Base-by-base conservation (phyloP, 352 stramenopile genomes). In the Peronospora farinosa region DNA sequence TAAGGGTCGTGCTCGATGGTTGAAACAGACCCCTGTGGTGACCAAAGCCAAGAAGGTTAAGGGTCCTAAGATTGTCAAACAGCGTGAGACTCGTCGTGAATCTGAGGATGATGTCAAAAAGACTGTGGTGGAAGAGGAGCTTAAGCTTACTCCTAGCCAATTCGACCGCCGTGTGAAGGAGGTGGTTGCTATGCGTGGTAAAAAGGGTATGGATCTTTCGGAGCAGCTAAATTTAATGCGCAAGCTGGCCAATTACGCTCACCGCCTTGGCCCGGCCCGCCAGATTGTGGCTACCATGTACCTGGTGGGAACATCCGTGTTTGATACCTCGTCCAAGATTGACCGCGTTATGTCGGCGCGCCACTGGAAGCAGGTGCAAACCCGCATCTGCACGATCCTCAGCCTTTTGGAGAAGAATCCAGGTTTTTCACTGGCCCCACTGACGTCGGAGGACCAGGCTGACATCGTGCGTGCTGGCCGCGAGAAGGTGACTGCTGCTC, bases 1-100 rank as follows among this genome's bases (percentile, higher is more conserved):
- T 48, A 98, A 98, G 76, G 95, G 95, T 41, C 92, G 95, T 69
- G 92, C 92, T 6, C 81, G 78, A 40, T 98, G 95, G 95, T 71
- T 98, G 27, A 98, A 98, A 79, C 87, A 92, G 60, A 90, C 83
- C 25, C 60, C 75, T 7, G 76, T 73, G 28, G 76, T 81, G 40
- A 84, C 63, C 10, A 84, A 83, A 52, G 37, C 49, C 16, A 86
- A 83, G 62, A 67, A 66, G 41, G 42, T 60, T 23, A 74, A 71
- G 51, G 65, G 54, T 5, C 64, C 60, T 19, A 84, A 72, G 62
- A 31, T 62, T 8, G 54, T 62, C 15, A 71, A 75, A 46, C 54
- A 66, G 37, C 57, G 54, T 8, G 79, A 86, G 37, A 75, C 85
- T 50, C 72, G 76, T 40, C 73, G 69, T 35, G 67, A 54, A 21